Base-by-base conservation (phyloP, 176 grass and related monocot genomes). In the Oryza glumipatula region DNA sequence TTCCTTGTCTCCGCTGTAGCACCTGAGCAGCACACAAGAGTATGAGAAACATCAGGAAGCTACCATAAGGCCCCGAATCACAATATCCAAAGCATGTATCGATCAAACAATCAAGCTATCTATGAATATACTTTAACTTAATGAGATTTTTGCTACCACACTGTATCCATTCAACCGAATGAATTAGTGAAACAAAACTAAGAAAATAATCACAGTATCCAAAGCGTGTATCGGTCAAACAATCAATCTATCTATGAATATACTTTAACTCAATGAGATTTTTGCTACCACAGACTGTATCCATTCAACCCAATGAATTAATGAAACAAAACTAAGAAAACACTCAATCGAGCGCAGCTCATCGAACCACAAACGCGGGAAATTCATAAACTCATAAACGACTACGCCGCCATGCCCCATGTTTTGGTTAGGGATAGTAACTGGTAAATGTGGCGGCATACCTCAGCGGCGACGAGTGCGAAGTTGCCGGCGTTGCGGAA, bases 401-500 rank as follows among this genome's bases (percentile, higher is more conserved):
- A 11, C 21, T 21, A 56, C 1, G 39, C 39, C 39, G 39, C 39
- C 39, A 41, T 41, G 4, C 7, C 4, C 6, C 0, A n/a, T 8
- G 35, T 26, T 14, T 12, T 7, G 70, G 33, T 78, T 36, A 71
- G 28, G 51, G 21, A 68, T n/a, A 19, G 33, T 2, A 35, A 61
- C 32, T 44, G 82, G 15, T 60, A 41, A 58, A 63, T 54, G 83
- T 23, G 35, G 38, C 38, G 21, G 63, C 15, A 11, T 61, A 98
- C 96, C 96, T 98, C 96, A 14, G 96, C 93, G 15, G 96, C 91
- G 48, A 95, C 92, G 9, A 98, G 88, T 14, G 89, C 48, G 68
- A 98, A 98, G 79, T 98, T 98, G 9, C 96, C 96, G 6, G 87
- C 96, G 86, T 98, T 98, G 39, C 89, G 90, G 13, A 70, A 78